Base-by-base conservation (phyloP, 2,329 filamentous ascomycete genomes). In the Alternaria sp. region DNA sequence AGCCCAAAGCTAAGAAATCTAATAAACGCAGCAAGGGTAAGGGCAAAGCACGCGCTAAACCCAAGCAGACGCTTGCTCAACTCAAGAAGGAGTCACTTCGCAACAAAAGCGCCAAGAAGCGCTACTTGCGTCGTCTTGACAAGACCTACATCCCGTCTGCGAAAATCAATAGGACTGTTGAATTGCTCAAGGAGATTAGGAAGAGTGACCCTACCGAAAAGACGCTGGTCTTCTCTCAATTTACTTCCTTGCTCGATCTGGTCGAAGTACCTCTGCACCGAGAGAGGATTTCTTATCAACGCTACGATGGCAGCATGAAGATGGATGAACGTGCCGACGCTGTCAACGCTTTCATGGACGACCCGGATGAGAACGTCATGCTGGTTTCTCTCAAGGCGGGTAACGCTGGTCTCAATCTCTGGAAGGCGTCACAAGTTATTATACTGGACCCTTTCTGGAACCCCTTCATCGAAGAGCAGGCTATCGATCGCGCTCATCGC, bases 401-500 rank as follows among this genome's bases (percentile, higher is more conserved):
- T 33, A 94, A 94, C 68, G 88, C 93, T 0, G 93, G 93, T 1
- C 84, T 97, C 44, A 97, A 97, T 71, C 83, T 97, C 23, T 91
- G 90, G 37, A 86, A 88, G 17, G 93, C 93, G 0, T 92, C 88
- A 1, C 89, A 92, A 63, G 91, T 97, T 66, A 92, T 97, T 75
- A 90, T 97, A 63, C 87, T 96, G 72, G 93, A 97, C 73, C 93
- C 93, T 0, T 96, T 96, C 80, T 97, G 92, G 92, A 97, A 97
- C 63, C 93, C 93, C 0, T 96, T 90, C 72, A 90, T 96, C 48
- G 93, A 97, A 78, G 92, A 93, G 77, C 93, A 97, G 78, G 93
- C 93, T 4, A 89, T 97, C 50, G 93, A 96, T 74, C 90, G 93
- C 23, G 91, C 93, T 2, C 90, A 97, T 77, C 90, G 93, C 9